phyloP scores from a whole-genome alignment of 1,284 basidiomycete genomes.

The Takashimella tepidaria region DNA sequence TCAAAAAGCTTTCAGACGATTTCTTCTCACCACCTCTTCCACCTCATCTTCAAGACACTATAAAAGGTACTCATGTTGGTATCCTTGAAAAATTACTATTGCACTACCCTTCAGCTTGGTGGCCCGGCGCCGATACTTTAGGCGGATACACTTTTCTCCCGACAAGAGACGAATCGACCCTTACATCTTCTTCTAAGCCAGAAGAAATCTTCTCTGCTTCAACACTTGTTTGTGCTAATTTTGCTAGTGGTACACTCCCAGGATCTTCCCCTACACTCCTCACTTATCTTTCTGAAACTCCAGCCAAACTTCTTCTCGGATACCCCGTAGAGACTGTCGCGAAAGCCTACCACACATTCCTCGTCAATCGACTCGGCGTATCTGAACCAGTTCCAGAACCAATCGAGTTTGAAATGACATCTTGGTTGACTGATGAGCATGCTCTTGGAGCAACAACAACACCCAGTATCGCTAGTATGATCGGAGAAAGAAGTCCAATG shows the following conservation, averaged over 20 bases:
- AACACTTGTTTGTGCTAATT: slow-evolving; percentile 46
- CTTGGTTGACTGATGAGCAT: slow-evolving; percentile 51
- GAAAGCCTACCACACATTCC: slow-evolving; percentile 42
- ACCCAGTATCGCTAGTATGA: slow-evolving; percentile 44
- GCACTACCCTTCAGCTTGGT: slow-evolving; percentile 50
- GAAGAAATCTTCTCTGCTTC: slow-evolving; percentile 36
- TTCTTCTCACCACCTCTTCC: slow-evolving; percentile 45
- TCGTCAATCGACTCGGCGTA: slow-evolving; percentile 33
- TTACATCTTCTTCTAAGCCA: slow-evolving; percentile 18
- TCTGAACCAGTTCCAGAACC: slow-evolving; percentile 16
- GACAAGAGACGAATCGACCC: slow-evolving; percentile 8
- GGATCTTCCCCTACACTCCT: slow-evolving; percentile 43
- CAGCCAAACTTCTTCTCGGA: slow-evolving; percentile 31
- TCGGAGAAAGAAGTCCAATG: slow-evolving; percentile 47
- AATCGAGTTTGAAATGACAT: slow-evolving; percentile 32
- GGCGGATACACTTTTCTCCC: slow-evolving; percentile 49
- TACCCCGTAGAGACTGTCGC: slow-evolving; percentile 32
- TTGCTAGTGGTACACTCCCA: slow-evolving; percentile 35
- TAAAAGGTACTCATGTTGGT: slow-evolving; percentile 46
- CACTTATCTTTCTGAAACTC: slow-evolving; percentile 48
- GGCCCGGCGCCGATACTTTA: slow-evolving; percentile 41
- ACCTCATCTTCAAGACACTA: slow-evolving; percentile 24
- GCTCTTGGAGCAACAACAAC: slow-evolving; percentile 52
- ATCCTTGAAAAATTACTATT: slow-evolving; percentile 52
- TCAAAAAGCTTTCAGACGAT: slow-evolving; percentile 31